Percentiles rank a stretch among this genome's conserved stretches.
These are phyloP conservation scores for Eruca vesicaria DNA, from an alignment of 441 rosid genomes.

Conservation along the genomic window DNA sequence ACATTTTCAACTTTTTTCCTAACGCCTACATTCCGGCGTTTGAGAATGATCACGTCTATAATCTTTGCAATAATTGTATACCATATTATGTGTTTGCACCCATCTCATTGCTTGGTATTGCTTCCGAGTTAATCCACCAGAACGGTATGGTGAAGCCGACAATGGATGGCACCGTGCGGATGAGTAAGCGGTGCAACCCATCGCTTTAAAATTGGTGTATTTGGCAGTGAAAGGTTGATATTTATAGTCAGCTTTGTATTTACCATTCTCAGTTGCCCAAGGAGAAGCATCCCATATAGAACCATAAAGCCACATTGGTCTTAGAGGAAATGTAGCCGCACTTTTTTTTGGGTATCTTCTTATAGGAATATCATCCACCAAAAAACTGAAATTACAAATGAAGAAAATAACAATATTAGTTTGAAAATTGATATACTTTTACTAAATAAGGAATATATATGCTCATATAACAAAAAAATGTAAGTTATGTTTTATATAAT, in stretches of 20 bases:
- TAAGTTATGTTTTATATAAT: neutral
- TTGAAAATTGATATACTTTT: neutral
- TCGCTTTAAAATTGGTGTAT: constrained; percentile 69
- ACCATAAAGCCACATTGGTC: constrained; percentile 98
- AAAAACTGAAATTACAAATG: constrained; percentile 49
- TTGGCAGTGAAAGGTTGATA: constrained; percentile 85
- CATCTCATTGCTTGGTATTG: constrained; percentile 75
- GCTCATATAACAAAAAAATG: neutral
- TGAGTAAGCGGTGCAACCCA: constrained; percentile 81
- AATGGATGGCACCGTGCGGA: constrained; percentile 57
- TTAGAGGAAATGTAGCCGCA: constrained; percentile 68
- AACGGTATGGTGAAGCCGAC: constrained; percentile 68
- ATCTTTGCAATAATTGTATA: constrained; percentile 79
- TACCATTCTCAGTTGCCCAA: constrained; percentile 96
- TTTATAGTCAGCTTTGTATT: constrained; percentile 87
- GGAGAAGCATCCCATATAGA: constrained; percentile 98
- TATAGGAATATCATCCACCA: constrained; percentile 92
- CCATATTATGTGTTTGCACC: constrained; percentile 68
- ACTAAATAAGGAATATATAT: neutral
- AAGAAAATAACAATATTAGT: neutral
- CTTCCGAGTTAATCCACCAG: constrained; percentile 67
- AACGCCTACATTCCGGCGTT: constrained; percentile 77
- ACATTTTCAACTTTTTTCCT: neutral
- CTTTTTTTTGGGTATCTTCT: constrained; percentile 90
- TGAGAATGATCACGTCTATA: constrained; percentile 70